Evolutionary conservation across 1,284 basidiomycete species (phyloP).

Genomic region (Somion occarium): DNA sequence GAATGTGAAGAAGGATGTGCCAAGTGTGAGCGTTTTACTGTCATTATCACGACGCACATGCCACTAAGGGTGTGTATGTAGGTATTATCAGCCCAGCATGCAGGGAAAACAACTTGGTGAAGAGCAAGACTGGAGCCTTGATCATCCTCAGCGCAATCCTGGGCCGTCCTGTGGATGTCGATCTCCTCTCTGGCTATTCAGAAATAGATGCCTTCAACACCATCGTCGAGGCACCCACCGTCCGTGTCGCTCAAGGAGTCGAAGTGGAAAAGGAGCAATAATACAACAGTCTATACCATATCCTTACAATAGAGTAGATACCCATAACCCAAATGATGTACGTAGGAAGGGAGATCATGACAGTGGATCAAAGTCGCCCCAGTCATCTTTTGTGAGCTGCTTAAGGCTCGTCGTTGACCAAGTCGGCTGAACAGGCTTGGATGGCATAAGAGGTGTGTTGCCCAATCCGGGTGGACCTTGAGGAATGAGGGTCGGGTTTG

Average conservation of each 20-base stretch:
- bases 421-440: conserved; percentile 45
- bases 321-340: conserved; percentile 3
- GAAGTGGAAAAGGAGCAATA: conserved; percentile 37
- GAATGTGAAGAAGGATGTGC: conserved; percentile 70
- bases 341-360: conserved; percentile 25
- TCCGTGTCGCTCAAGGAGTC: conserved; percentile 44
- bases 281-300: conserved; percentile 1
- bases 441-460: conserved; percentile 52
- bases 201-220: conserved; percentile 32
- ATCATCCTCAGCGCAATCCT: conserved; percentile 63
- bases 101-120: conserved; percentile 62
- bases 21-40: conserved; percentile 51
- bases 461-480: background rate
- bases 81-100: conserved; percentile 62
- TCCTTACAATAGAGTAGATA: conserved; percentile 8
- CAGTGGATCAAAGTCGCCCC: conserved; percentile 79
- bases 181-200: conserved; percentile 29
- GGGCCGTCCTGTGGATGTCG: conserved; percentile 43
- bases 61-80: conserved; percentile 21
- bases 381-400: conserved; percentile 57
- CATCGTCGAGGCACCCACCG: conserved; percentile 48
- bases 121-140: conserved; percentile 69
- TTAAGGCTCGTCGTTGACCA: conserved; percentile 30
- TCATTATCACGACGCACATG: background rate
- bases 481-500: background rate